Evolutionary conservation across 163 green algal species (phyloP).

Genomic region (Scenedesmus sp.): DNA sequence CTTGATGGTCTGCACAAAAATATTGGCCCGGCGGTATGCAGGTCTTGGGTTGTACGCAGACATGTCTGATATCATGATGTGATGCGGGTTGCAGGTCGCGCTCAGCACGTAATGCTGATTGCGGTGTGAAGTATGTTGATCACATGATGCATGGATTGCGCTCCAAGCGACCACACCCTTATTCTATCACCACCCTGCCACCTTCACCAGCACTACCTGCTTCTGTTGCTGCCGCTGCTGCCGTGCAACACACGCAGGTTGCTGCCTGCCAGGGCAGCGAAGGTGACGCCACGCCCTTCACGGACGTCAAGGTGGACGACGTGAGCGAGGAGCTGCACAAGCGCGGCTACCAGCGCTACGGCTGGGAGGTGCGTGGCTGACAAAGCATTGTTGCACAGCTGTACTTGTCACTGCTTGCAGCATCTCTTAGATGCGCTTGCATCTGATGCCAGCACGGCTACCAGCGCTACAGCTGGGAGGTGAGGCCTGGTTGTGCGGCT

Average conservation of each 20-base stretch:
- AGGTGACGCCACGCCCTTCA: conserved; percentile 99
- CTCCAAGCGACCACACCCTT: not conserved
- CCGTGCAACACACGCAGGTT: conserved; percentile 1
- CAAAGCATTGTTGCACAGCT: not conserved
- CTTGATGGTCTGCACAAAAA: too few relatives aligned
- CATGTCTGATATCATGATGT: too few relatives aligned
- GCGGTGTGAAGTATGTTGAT: too few relatives aligned
- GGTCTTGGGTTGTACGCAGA: too few relatives aligned
- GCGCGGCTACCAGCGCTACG: conserved; percentile 93
- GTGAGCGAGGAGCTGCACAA: conserved; percentile 85
- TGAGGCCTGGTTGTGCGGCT: too few relatives aligned
- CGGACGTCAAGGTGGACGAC: conserved; percentile 95
- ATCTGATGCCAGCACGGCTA: too few relatives aligned
- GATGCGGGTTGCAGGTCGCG: too few relatives aligned
- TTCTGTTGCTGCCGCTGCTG: not conserved
- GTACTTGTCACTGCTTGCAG: not conserved
- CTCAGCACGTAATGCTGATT: too few relatives aligned
- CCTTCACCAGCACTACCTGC: not conserved
- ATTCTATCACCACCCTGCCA: not conserved
- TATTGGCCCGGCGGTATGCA: too few relatives aligned
- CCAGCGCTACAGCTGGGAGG: too few relatives aligned
- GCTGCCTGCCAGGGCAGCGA: conserved; percentile 77
- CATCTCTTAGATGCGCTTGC: not conserved
- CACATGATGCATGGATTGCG: not conserved
- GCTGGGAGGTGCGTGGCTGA: conserved; percentile 84